These are phyloP conservation scores for Trichoderma sp. DNA, from an alignment of 2,329 filamentous ascomycete genomes.

Conservation along the genomic window DNA sequence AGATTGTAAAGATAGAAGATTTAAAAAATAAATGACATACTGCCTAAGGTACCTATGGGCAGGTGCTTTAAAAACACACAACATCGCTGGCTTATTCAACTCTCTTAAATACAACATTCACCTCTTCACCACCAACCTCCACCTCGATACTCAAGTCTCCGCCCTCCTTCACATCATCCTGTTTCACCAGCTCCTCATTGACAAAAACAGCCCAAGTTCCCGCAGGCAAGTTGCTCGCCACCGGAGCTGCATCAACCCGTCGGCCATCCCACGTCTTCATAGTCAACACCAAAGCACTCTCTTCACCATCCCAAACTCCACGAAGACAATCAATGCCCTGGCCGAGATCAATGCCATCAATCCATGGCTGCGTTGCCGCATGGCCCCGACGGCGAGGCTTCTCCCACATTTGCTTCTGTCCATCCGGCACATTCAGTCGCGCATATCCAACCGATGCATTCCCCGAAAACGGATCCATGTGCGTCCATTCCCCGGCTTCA, in stretches of 20 bases:
- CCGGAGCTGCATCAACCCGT: neutral
- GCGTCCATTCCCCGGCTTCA: slow-evolving; percentile 25
- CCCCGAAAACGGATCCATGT: slow-evolving; percentile 36
- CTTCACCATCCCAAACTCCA: slow-evolving; percentile 11
- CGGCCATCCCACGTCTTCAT: slow-evolving; percentile 15
- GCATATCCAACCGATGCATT: slow-evolving; percentile 37
- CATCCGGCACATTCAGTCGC: slow-evolving; percentile 36
- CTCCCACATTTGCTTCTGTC: slow-evolving; percentile 36
- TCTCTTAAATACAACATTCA: slow-evolving; percentile 6
- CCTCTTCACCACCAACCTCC: slow-evolving; percentile 3
- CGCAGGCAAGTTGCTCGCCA: slow-evolving; percentile 7
- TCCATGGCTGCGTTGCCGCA: slow-evolving; percentile 15
- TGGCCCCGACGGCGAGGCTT: slow-evolving; percentile 29
- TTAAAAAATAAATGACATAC: too few relatives aligned
- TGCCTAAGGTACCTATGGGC: too few relatives aligned
- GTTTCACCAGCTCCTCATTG: neutral
- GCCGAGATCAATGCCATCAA: slow-evolving; percentile 2
- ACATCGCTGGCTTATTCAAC: neutral
- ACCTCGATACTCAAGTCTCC: neutral
- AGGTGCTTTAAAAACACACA: too few relatives aligned
- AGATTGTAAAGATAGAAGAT: too few relatives aligned
- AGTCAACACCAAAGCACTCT: slow-evolving; percentile 6
- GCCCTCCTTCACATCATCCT: neutral
- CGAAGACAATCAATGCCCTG: slow-evolving; percentile 16
- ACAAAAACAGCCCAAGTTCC: slow-evolving; percentile 15